phyloP scores from a whole-genome alignment of 1,284 basidiomycete genomes.

The Omphalotus olearius region DNA sequence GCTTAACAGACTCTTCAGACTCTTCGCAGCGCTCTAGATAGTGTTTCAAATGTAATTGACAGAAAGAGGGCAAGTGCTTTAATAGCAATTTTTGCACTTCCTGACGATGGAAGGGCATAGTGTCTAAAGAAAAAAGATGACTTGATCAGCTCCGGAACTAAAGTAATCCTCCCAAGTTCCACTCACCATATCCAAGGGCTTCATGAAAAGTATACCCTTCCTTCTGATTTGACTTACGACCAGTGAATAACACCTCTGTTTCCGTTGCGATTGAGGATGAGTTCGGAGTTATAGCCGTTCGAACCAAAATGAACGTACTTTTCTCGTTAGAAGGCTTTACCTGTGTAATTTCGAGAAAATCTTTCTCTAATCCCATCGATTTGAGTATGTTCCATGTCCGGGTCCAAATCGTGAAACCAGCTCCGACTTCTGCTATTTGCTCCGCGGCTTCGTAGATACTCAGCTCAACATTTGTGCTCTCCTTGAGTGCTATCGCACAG shows the following conservation, averaged over 20 bases:
- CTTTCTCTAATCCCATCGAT: conserved; percentile 19
- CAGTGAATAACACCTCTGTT: not conserved
- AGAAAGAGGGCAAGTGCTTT: conserved; percentile 28
- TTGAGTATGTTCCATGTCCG: conserved; percentile 23
- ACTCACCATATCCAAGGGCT: too few relatives aligned
- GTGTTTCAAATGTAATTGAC: conserved; percentile 29
- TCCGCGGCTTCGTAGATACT: conserved; percentile 21
- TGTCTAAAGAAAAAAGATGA: not conserved
- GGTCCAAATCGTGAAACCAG: conserved; percentile 24
- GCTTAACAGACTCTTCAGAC: conserved; percentile 22
- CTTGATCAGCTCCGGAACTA: too few relatives aligned
- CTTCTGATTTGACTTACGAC: conserved; percentile 6
- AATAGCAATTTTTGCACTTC: conserved; percentile 39
- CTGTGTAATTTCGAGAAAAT: conserved; percentile 16
- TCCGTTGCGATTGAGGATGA: too few relatives aligned
- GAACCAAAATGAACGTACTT: conserved; percentile 13
- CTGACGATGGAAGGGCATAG: conserved; percentile 38
- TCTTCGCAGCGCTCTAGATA: conserved; percentile 36
- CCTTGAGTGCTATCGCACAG: conserved; percentile 18
- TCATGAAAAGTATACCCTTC: not conserved
- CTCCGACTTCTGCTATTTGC: conserved; percentile 22
- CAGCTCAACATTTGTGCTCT: conserved; percentile 15
- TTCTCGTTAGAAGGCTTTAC: conserved; percentile 16
- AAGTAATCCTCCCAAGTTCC: too few relatives aligned
- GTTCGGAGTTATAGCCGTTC: too few relatives aligned